Evolutionary conservation across 768 basidiomycete genomes (phyloP).

Genomic region (Lactarius vividus): DNA sequence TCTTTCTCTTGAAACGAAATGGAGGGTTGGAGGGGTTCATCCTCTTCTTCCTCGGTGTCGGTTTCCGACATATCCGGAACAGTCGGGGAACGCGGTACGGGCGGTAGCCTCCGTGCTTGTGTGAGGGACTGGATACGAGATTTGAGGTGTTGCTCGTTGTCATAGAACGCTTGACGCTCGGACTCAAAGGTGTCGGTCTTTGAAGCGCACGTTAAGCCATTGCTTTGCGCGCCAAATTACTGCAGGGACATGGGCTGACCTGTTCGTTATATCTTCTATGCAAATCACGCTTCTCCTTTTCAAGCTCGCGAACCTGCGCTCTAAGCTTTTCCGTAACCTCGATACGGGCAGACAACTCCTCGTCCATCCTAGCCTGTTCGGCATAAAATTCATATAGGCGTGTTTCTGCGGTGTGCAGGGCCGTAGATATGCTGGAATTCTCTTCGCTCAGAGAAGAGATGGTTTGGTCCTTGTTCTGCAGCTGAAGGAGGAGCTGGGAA

Average conservation of each 20-base stretch:
- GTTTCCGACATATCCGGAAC: slow-evolving; percentile 33
- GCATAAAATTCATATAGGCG: slow-evolving; percentile 75
- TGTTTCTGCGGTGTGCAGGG: slow-evolving; percentile 66
- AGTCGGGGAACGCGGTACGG: slow-evolving; percentile 34
- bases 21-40: slow-evolving; percentile 33
- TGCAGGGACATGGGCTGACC: slow-evolving; percentile 41
- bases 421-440: slow-evolving; percentile 60
- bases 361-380: slow-evolving; percentile 78
- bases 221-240: slow-evolving; percentile 17
- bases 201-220: neutral
- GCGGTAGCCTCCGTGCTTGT: slow-evolving; percentile 56
- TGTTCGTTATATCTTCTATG: slow-evolving; percentile 87
- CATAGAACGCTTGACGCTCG: slow-evolving; percentile 88
- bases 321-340: slow-evolving; percentile 83
- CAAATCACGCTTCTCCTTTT: slow-evolving; percentile 83
- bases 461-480: slow-evolving; percentile 77
- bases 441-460: slow-evolving; percentile 59
- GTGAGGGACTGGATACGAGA: slow-evolving; percentile 81
- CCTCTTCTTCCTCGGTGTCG: slow-evolving; percentile 42
- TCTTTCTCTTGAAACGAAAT: slow-evolving; percentile 51
- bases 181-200: slow-evolving; percentile 88
- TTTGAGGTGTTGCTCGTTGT: slow-evolving; percentile 91
- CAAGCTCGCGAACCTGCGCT: slow-evolving; percentile 76
- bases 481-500: slow-evolving; percentile 63
- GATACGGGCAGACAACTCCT: slow-evolving; percentile 76